A percentile compares a stretch with the other conserved stretches of the same genome.
These are phyloP conservation scores for Fremontodendron californicum DNA, from an alignment of 345 rosid species.

Conservation along the genomic window DNA sequence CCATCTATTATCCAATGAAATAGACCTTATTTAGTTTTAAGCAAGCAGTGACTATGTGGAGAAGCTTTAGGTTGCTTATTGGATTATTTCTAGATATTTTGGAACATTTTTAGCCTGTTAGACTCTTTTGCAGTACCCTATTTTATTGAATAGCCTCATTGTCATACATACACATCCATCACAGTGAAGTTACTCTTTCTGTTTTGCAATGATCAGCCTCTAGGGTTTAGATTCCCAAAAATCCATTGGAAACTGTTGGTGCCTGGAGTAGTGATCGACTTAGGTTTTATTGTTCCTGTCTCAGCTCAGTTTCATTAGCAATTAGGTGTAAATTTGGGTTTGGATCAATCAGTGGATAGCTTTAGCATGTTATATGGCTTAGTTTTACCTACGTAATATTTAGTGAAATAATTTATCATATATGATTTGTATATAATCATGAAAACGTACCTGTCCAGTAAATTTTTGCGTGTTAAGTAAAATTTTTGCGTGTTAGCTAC, in stretches of 20 bases:
- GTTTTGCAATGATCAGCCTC: background rate
- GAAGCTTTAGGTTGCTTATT: background rate
- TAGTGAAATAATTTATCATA: background rate
- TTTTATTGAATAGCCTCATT: background rate
- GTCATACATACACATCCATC: background rate
- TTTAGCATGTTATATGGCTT: background rate
- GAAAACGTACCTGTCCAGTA: background rate
- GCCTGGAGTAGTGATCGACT: background rate
- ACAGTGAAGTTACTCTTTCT: background rate
- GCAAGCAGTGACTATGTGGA: background rate
- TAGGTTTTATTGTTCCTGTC: background rate
- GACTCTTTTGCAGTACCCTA: background rate
- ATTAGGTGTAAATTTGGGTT: constrained; percentile 3
- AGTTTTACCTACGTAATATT: background rate
- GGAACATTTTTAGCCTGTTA: background rate
- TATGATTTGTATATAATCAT: background rate
- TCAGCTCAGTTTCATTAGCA: background rate
- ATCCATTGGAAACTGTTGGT: background rate
- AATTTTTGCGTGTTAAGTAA: background rate
- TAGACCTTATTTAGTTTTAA: background rate
- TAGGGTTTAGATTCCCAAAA: background rate
- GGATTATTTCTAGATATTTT: background rate
- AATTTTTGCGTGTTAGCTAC: background rate
- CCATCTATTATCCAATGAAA: background rate
- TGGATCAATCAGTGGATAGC: background rate